Base-by-base conservation (phyloP, 805 yeast species). In the Myxozyma kluyveri region DNA sequence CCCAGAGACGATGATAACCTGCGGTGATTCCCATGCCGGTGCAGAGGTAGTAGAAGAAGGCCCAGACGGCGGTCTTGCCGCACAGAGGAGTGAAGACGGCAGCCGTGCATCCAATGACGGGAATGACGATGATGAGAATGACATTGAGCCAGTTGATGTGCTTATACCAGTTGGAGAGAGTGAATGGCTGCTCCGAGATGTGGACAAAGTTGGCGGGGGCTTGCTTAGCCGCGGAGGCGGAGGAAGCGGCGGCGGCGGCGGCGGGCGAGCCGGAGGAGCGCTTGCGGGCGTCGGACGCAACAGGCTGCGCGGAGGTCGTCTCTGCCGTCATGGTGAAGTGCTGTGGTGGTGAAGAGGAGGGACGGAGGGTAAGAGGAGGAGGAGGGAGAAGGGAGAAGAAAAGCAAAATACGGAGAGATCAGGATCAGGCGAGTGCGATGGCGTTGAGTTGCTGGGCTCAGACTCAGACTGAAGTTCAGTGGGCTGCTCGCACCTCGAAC, bases 91-190 rank as follows among this genome's bases (percentile, higher is more conserved):
- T 72, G 49, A 66, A 63, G 3, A 72, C 67, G 9, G 79, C 77
- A 38, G 64, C 66, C 43, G 65, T 55, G 19, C 77, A 42, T 3
- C 84, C 85, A 42, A 67, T 49, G 14, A 73, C 45, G 1, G 95
- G 96, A 22, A 83, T 63, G 23, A 80, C 58, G 36, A 79, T 70
- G 24, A 83, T 79, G 55, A 83, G 70, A 12, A 76, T 67, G 43
- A 82, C 68, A 65, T 86, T 83, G 60, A 81, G 72, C 95, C 95
- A 87, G 68, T 84, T 84, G 56, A 87, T 73, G 69, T 85, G 87
- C 60, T 80, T 69, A 66, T 81, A 74, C 82, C 88, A 84, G 70
- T 86, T 86, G 61, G 76, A 59, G 57, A 79, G 66, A n/a, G 90
- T 84, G 83, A 86, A 81, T 5, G 88, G 85, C 69, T 83, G 75